A percentile compares a stretch with the other conserved stretches of the same genome.
phyloP scores from a whole-genome alignment of 495 filamentous ascomycete species.

The Neurospora sp. region DNA sequence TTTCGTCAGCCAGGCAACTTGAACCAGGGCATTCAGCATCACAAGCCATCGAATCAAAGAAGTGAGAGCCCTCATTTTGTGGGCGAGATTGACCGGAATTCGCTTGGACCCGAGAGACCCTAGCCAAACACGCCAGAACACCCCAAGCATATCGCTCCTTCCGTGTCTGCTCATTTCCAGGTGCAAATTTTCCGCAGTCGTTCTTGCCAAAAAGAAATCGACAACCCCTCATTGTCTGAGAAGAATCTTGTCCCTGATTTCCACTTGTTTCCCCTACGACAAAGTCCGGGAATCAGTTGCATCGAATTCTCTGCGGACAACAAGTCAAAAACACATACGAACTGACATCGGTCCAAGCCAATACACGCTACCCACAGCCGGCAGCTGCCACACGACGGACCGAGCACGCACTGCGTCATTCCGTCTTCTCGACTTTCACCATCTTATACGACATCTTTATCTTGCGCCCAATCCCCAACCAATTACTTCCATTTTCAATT shows the following conservation, averaged over 20 bases:
- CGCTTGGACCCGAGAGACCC: not conserved
- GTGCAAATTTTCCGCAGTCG: not conserved
- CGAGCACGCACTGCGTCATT: not conserved
- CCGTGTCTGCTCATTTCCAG: not conserved
- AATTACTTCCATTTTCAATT: not conserved
- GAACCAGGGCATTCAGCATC: conserved; percentile 13
- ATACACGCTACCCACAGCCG: not conserved
- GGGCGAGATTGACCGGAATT: conserved; percentile 1
- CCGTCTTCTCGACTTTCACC: not conserved
- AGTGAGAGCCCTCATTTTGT: conserved; percentile 1
- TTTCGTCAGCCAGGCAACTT: not conserved
- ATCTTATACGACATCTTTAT: not conserved
- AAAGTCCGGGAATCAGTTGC: not conserved
- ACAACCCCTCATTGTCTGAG: not conserved
- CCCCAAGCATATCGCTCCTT: not conserved
- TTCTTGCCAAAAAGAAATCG: not conserved
- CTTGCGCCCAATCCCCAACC: not conserved
- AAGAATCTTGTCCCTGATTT: not conserved
- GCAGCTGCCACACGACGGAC: not conserved
- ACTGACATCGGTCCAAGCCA: not conserved
- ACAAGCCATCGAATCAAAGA: conserved; percentile 14
- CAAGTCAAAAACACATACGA: not conserved
- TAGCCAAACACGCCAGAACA: not conserved
- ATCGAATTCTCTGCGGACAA: not conserved
- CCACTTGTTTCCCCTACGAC: not conserved